Conservation (phyloP, 495 filamentous ascomycete species). For the Aspergillus sclerotioniger region DNA sequence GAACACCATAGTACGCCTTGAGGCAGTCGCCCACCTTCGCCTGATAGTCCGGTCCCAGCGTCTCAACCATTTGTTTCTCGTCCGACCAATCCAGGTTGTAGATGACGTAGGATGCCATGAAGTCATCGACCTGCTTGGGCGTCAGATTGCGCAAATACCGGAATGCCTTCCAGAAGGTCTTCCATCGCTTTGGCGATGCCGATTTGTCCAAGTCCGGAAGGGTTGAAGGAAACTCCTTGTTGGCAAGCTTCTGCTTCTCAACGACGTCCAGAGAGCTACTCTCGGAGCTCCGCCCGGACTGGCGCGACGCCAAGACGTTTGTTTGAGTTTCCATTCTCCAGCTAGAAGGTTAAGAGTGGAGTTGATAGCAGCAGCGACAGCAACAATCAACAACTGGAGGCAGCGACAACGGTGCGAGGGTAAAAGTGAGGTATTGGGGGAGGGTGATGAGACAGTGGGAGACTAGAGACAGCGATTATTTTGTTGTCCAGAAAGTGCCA, state of each 20-base stretch:
- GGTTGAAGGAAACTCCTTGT: conserved; percentile 6
- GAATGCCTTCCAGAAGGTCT: conserved; percentile 54
- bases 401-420: not conserved
- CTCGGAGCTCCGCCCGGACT: conserved; percentile 37
- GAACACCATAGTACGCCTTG: conserved; percentile 59
- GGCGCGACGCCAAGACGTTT: conserved; percentile 21
- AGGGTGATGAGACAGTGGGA: not conserved
- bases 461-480: not conserved
- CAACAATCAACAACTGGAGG: not conserved
- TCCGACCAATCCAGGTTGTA: conserved; percentile 65
- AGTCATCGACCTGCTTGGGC: conserved; percentile 59
- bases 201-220: conserved; percentile 42
- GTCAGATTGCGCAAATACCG: conserved; percentile 56
- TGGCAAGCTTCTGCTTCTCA: conserved; percentile 36
- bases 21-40: conserved; percentile 59
- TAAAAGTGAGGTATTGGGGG: conserved; percentile 8
- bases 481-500: conserved; percentile 7
- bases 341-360: not conserved
- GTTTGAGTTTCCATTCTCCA: conserved; percentile 19
- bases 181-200: conserved; percentile 53
- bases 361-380: not conserved
- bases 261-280: conserved; percentile 43
- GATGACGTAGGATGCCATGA: conserved; percentile 66
- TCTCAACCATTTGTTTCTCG: conserved; percentile 54
- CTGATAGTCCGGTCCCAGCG: conserved; percentile 58